Base-by-base conservation (phyloP, 148 eudicot genomes). In the Gaultheria prostrata region DNA sequence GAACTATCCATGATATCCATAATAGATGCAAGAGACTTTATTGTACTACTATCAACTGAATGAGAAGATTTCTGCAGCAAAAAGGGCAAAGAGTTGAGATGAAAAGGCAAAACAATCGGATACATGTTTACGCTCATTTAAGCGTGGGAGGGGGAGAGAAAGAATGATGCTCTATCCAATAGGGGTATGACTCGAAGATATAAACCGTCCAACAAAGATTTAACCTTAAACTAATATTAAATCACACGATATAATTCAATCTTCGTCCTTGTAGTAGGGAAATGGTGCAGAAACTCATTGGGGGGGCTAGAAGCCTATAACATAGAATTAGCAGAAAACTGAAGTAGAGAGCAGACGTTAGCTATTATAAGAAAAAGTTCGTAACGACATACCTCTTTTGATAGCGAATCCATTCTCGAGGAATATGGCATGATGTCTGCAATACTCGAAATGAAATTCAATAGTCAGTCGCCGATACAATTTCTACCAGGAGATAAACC, bases 401-500 rank as follows among this genome's bases (percentile, higher is more conserved):
- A 80, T 54, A 63, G 85, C 48, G 78, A 79, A 86, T 90, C 87
- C 86, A 85, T 86, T 88, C 86, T 86, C n/a, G 89, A 85, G 45
- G 93, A 89, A 84, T 83, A 90, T 76, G 91, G 86, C 84, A 81
- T 43, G 28, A 74, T 75, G 54, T 89, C 96, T 93, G 93, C 82
- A 86, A 88, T 48, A 72, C 72, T 69, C 56, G 48, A 82, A 76
- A 28, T 13, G 28, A 46, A 14, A 87, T 28, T 43, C n/a, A 69
- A 76, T 57, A 51, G 79, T 88, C 24, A 76, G 45, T 76, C 0
- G 17, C 63, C 73, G 32, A 26, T 50, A 76, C 30, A 8, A 48
- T 30, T 79, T n/a, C 74, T 7, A 33, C 56, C 11, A 30, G 80
- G 45, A 78, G 45, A 78, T 53, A 30, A 51, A 53, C 45, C 3